Evolutionary conservation across 2,329 filamentous ascomycete genomes (phyloP).

Genomic region (Paraconiothyrium brasiliense): DNA sequence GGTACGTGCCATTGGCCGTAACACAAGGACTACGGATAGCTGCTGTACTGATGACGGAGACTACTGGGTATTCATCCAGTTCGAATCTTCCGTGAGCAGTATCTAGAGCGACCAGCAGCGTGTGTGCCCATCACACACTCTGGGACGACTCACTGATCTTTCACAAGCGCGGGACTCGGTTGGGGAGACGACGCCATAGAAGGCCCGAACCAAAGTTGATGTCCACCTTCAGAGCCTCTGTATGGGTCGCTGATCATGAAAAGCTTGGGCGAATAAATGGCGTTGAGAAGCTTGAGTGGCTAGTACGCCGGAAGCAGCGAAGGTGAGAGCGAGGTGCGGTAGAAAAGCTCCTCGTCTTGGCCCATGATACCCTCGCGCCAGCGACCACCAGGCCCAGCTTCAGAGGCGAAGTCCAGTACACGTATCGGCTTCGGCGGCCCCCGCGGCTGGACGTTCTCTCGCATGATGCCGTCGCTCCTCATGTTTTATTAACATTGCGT

Average conservation of each 20-base stretch:
- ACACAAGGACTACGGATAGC: conserved; percentile 59
- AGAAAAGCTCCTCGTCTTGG: conserved; percentile 76
- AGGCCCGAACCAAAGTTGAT: background rate
- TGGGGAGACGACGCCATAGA: background rate
- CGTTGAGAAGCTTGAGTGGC: conserved; percentile 61
- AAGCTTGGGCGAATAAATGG: conserved; percentile 69
- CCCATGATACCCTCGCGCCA: conserved; percentile 70
- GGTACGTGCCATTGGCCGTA: conserved; percentile 28
- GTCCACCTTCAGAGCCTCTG: background rate
- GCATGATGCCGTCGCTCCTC: too few species aligned
- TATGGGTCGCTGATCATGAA: conserved; percentile 37
- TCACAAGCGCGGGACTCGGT: too few species aligned
- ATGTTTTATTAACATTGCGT: too few species aligned
- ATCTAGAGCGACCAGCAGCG: background rate
- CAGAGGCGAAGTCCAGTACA: conserved; percentile 73
- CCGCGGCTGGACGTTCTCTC: too few species aligned
- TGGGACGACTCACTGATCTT: too few species aligned
- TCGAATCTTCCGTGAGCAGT: conserved; percentile 18
- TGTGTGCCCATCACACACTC: background rate
- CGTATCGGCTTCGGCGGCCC: conserved; percentile 55
- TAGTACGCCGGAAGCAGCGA: conserved; percentile 62
- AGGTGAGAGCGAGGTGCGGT: conserved; percentile 64
- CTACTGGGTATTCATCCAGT: conserved; percentile 56
- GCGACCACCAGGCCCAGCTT: conserved; percentile 67
- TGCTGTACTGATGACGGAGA: conserved; percentile 70